Conservation (phyloP, 2,329 filamentous ascomycete species). For the Pseudocercospora crystallina region DNA sequence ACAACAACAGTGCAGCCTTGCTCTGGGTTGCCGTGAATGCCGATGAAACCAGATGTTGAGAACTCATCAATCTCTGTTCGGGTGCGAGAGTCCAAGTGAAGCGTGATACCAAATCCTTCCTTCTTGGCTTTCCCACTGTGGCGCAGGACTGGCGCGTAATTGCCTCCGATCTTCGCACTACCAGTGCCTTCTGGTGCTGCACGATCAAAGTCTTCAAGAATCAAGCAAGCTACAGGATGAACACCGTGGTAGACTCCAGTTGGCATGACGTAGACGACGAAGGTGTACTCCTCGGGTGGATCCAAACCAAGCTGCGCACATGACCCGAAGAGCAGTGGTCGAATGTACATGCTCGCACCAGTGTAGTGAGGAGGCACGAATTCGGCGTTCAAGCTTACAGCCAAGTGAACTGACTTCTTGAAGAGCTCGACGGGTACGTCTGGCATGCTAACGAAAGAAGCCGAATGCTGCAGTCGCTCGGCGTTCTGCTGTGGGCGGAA, state of each 20-base stretch:
- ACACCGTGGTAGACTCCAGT: constrained; percentile 93
- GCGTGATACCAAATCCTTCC: constrained; percentile 87
- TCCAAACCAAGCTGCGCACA: constrained; percentile 82
- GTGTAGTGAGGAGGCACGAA: constrained; percentile 88
- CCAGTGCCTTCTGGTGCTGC: constrained; percentile 89
- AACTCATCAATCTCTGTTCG: constrained; percentile 92
- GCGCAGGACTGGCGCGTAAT: constrained; percentile 88
- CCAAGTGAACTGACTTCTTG: constrained; percentile 71
- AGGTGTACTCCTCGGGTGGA: constrained; percentile 88
- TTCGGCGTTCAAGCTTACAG: constrained; percentile 83
- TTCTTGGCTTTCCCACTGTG: constrained; percentile 79
- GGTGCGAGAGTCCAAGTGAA: constrained; percentile 84
- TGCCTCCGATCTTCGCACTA: constrained; percentile 90
- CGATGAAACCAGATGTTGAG: constrained; percentile 90
- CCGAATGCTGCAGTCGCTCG: constrained; percentile 77
- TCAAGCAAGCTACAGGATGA: constrained; percentile 80
- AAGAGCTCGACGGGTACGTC: constrained; percentile 75
- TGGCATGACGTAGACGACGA: constrained; percentile 85
- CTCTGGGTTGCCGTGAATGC: constrained; percentile 59
- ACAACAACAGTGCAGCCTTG: constrained; percentile 69
- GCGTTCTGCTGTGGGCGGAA: constrained; percentile 90
- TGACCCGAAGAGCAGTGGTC: constrained; percentile 83
- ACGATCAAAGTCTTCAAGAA: constrained; percentile 91
- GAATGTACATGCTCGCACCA: constrained; percentile 88
- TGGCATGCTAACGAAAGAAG: constrained; percentile 79